These are phyloP conservation scores for Coemansia sp. DNA, from an alignment of 192 early-diverging fungal genomes.

Conservation along the genomic window DNA sequence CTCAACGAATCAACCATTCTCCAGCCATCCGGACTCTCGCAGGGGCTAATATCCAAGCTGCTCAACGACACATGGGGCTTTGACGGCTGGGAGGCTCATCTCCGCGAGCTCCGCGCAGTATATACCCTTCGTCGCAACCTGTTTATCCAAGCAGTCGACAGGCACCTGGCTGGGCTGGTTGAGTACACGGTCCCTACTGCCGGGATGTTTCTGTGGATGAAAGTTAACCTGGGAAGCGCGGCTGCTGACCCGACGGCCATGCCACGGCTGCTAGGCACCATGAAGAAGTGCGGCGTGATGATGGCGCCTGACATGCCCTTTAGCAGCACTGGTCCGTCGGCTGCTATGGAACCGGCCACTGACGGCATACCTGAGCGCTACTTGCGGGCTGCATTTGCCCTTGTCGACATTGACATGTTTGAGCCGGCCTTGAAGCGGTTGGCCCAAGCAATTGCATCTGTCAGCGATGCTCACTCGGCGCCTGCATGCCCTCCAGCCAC, in stretches of 20 bases:
- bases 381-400: constrained; percentile 49
- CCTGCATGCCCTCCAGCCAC: background rate
- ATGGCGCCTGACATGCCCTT: constrained; percentile 52
- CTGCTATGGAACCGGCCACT: background rate
- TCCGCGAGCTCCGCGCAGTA: constrained; percentile 62
- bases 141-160: constrained; percentile 66
- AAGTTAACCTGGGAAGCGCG: constrained; percentile 46
- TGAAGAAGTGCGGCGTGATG: constrained; percentile 55
- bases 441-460: constrained; percentile 37
- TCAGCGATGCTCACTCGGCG: constrained; percentile 11
- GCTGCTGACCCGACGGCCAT: constrained; percentile 29
- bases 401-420: constrained; percentile 50
- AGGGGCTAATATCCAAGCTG: constrained; percentile 70
- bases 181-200: constrained; percentile 63
- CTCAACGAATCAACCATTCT: constrained; percentile 80
- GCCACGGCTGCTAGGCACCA: constrained; percentile 35
- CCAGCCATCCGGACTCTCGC: constrained; percentile 84
- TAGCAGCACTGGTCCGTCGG: constrained; percentile 14
- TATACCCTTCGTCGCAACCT: constrained; percentile 71
- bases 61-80: constrained; percentile 76
- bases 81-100: constrained; percentile 76
- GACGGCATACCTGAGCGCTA: constrained; percentile 16
- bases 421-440: constrained; percentile 47
- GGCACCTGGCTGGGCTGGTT: constrained; percentile 62
- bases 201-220: constrained; percentile 93